Evolutionary conservation across 129 eudicot genomes (phyloP).

Genomic region (Logfia minima): DNA sequence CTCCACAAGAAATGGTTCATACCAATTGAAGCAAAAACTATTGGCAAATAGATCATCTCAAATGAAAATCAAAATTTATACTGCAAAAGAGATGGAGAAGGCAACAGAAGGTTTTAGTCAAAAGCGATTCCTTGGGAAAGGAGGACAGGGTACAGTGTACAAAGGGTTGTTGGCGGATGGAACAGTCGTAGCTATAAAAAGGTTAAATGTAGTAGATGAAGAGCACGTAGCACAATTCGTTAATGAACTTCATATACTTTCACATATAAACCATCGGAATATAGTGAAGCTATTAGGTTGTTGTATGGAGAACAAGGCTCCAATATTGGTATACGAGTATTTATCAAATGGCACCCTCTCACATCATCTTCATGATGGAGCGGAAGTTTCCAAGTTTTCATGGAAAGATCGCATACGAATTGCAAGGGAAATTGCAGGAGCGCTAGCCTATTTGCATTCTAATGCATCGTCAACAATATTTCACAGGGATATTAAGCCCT

Average conservation of each 20-base stretch:
- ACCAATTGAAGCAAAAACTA: conserved; percentile 18
- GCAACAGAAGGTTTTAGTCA: conserved; percentile 7
- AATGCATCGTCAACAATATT: conserved; percentile 9
- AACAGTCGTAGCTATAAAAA: conserved; percentile 36
- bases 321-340: conserved; percentile 39
- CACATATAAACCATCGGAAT: conserved; percentile 45
- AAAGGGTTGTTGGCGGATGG: conserved; percentile 39
- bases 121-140: conserved; percentile 37
- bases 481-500: background rate
- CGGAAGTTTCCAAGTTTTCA: conserved; percentile 23
- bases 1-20: conserved; percentile 34
- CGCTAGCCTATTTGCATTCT: conserved; percentile 37
- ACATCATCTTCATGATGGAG: conserved; percentile 33
- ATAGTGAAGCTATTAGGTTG: conserved; percentile 28
- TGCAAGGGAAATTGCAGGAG: conserved; percentile 39
- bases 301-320: conserved; percentile 27
- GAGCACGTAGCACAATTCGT: conserved; percentile 26
- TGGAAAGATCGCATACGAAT: conserved; percentile 37
- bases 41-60: conserved; percentile 5
- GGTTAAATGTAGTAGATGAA: conserved; percentile 22
- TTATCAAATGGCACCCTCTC: conserved; percentile 36
- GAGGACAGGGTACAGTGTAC: conserved; percentile 45
- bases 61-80: conserved; percentile 21
- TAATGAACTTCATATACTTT: conserved; percentile 37
- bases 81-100: conserved; percentile 6